These are phyloP conservation scores for Sporobolus alterniflorus DNA, from an alignment of 202 grass and related monocot genomes.

Conservation along the genomic window DNA sequence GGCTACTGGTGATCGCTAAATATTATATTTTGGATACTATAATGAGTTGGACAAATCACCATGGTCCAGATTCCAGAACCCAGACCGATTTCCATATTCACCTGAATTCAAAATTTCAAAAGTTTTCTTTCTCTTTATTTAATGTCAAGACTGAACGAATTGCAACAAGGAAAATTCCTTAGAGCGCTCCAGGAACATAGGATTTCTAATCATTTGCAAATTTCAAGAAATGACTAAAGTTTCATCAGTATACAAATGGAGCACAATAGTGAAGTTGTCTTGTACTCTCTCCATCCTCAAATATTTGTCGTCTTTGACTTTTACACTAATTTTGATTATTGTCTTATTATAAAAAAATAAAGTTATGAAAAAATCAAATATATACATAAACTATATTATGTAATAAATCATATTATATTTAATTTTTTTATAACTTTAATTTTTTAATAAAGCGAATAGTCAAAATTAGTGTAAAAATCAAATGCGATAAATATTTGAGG, in stretches of 20 bases:
- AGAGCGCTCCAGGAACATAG: background rate
- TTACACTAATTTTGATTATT: no score
- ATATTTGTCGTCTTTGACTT: no score
- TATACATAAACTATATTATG: no score
- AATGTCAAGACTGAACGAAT: background rate
- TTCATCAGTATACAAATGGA: background rate
- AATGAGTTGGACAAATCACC: background rate
- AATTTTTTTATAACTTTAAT: no score
- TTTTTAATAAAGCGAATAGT: no score
- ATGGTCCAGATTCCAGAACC: background rate
- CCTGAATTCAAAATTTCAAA: background rate
- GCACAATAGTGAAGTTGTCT: no score
- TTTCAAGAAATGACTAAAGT: background rate
- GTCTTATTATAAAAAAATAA: no score
- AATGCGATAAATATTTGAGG: no score
- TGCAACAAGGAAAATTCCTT: background rate
- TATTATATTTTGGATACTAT: background rate
- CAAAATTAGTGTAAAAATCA: no score
- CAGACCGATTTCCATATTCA: background rate
- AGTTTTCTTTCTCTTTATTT: background rate
- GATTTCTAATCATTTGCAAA: constrained; percentile 1
- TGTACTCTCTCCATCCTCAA: no score
- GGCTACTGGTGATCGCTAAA: background rate
- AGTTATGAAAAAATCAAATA: no score
- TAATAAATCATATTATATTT: no score